These are phyloP conservation scores for Ampelocalamus luodianensis DNA, from an alignment of 176 grass and related monocot species.

Conservation along the genomic window DNA sequence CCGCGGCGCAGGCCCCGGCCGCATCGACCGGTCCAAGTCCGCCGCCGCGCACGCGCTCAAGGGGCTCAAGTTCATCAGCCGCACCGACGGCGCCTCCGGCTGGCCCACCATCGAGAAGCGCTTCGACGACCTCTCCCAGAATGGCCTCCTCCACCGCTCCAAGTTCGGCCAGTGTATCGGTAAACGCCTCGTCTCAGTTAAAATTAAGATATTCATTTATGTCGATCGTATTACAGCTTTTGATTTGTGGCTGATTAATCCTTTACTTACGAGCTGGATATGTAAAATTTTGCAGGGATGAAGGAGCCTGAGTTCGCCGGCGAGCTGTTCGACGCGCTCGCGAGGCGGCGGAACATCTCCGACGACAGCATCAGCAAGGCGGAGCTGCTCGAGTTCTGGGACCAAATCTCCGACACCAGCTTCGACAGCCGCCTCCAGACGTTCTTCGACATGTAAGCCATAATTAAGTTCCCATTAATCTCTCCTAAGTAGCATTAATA, in stretches of 20 bases:
- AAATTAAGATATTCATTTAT: too few species aligned
- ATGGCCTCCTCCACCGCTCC: conserved; percentile 67
- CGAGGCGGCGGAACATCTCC: conserved; percentile 70
- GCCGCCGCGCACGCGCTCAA: conserved; percentile 86
- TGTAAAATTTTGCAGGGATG: conserved; percentile 56
- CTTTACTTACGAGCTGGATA: too few species aligned
- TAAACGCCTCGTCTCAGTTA: conserved; percentile 6
- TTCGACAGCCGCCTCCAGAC: conserved; percentile 95
- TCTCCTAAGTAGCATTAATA: not conserved
- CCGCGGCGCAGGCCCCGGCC: conserved; percentile 2
- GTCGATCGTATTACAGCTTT: too few species aligned
- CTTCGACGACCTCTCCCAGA: conserved; percentile 68
- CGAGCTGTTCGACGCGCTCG: conserved; percentile 86
- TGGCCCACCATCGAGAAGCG: conserved; percentile 74
- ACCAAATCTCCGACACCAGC: conserved; percentile 90
- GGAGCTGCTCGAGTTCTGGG: conserved; percentile 94
- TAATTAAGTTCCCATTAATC: not conserved
- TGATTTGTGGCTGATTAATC: too few species aligned
- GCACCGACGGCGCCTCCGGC: conserved; percentile 52
- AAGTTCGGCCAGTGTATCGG: conserved; percentile 95
- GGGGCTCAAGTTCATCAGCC: conserved; percentile 93
- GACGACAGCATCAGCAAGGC: conserved; percentile 78
- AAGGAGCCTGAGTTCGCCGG: conserved; percentile 79
- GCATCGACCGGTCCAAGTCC: conserved; percentile 74
- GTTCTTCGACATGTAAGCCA: conserved; percentile 89